Evolutionary conservation across 176 grass and related monocot genomes (phyloP).

Genomic region (Saccharum officinarum): DNA sequence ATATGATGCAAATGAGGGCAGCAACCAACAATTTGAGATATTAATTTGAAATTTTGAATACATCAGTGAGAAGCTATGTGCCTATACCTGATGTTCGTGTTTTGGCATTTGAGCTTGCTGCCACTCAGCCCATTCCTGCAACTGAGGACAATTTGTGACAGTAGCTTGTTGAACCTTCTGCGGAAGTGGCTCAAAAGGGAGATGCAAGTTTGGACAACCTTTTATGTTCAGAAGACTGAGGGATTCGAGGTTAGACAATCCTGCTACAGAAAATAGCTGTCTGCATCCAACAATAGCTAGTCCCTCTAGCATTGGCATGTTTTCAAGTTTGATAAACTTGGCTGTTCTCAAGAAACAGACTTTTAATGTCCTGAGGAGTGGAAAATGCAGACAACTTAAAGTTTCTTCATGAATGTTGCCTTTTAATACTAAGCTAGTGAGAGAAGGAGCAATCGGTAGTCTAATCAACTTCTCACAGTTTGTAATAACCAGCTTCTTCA

Average conservation of each 20-base stretch:
- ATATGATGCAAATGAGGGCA: not conserved
- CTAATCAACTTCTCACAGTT: constrained; percentile 30
- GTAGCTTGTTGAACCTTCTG: not conserved
- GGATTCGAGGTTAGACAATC: not conserved
- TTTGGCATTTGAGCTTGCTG: constrained; percentile 13
- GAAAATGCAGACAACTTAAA: constrained; percentile 23
- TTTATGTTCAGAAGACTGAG: constrained; percentile 17
- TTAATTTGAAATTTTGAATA: not conserved
- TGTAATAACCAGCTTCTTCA: constrained; percentile 38
- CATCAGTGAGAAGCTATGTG: not conserved
- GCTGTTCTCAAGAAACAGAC: not conserved
- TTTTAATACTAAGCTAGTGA: constrained; percentile 31
- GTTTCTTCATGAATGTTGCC: constrained; percentile 19
- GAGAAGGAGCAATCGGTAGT: constrained; percentile 3
- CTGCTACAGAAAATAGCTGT: not conserved
- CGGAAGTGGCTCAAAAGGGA: constrained; percentile 13
- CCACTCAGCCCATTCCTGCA: constrained; percentile 27
- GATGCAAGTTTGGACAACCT: constrained; percentile 21
- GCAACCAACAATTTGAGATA: not conserved
- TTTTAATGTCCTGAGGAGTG: constrained; percentile 27
- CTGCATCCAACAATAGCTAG: constrained; percentile 12
- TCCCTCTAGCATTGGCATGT: constrained; percentile 1
- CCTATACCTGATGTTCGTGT: not conserved
- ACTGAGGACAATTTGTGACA: constrained; percentile 17
- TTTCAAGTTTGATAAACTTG: constrained; percentile 2